phyloP scores from a whole-genome alignment of 2,329 filamentous ascomycete species.

The Magnaporthales sp. region DNA sequence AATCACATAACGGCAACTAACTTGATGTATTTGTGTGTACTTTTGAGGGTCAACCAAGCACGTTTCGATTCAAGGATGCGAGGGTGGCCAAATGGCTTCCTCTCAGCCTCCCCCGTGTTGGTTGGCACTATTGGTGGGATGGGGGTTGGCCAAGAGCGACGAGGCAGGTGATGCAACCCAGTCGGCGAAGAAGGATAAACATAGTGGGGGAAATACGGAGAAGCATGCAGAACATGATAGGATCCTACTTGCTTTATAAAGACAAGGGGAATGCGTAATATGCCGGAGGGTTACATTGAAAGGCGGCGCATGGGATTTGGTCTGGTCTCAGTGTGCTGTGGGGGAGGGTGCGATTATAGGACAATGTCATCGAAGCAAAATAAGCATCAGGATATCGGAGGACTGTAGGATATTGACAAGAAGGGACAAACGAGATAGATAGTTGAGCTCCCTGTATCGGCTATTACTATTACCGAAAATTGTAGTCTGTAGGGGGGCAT shows the following conservation, averaged over 20 bases:
- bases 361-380: neutral
- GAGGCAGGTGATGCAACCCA: neutral
- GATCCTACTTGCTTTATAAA: neutral
- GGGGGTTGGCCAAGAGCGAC: neutral
- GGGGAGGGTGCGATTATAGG: neutral
- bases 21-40: neutral
- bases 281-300: neutral
- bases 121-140: neutral
- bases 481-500: neutral
- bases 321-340: neutral
- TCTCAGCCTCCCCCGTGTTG: neutral
- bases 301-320: neutral
- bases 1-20: neutral
- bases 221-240: neutral
- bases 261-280: neutral
- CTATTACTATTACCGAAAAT: neutral
- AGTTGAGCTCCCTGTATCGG: neutral
- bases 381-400: neutral
- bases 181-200: neutral
- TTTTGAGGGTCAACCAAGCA: neutral
- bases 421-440: neutral
- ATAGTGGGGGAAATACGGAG: neutral
- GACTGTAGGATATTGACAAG: neutral
- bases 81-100: neutral
- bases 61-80: neutral